Conservation (phyloP, 257 asterid species). For the Salvia hispanica region DNA sequence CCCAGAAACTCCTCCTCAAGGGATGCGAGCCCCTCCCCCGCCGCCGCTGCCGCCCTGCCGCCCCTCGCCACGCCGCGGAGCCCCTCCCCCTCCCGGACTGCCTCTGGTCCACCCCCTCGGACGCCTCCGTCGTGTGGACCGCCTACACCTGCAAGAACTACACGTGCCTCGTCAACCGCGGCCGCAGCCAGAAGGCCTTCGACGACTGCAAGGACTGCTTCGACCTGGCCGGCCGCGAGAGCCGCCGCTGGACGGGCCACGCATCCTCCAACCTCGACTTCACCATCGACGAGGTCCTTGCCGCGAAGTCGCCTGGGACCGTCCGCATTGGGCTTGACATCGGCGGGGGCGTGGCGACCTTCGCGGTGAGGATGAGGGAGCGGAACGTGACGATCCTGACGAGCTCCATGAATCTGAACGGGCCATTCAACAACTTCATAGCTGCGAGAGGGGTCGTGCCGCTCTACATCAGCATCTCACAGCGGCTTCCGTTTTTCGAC, state of each 20-base stretch:
- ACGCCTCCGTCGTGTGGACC: slow-evolving; percentile 64
- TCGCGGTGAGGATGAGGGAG: slow-evolving; percentile 73
- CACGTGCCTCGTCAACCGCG: slow-evolving; percentile 49
- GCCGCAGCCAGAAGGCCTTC: slow-evolving; percentile 45
- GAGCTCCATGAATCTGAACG: slow-evolving; percentile 64
- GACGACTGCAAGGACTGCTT: slow-evolving; percentile 76
- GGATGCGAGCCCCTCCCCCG: slow-evolving; percentile 82
- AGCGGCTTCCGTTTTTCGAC: slow-evolving; percentile 74
- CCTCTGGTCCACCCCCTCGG: slow-evolving; percentile 62
- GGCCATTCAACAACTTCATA: slow-evolving; percentile 68
- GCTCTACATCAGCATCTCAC: slow-evolving; percentile 64
- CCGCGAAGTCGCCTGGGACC: slow-evolving; percentile 47
- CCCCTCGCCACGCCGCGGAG: slow-evolving; percentile 41
- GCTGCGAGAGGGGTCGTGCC: slow-evolving; percentile 76
- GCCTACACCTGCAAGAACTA: slow-evolving; percentile 62
- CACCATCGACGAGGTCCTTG: slow-evolving; percentile 65
- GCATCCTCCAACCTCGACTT: slow-evolving; percentile 44
- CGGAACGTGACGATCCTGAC: slow-evolving; percentile 60
- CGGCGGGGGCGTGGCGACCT: slow-evolving; percentile 81
- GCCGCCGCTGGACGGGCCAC: slow-evolving; percentile 42
- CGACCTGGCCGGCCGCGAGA: slow-evolving; percentile 61
- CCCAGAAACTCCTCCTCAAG: slow-evolving; percentile 62
- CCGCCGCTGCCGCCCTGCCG: slow-evolving; percentile 65
- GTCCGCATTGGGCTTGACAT: slow-evolving; percentile 70
- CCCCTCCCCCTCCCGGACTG: slow-evolving; percentile 57